Base-by-base conservation (phyloP, 371 early-diverging fungal species). In the Polyrhizophydium stewartii region DNA sequence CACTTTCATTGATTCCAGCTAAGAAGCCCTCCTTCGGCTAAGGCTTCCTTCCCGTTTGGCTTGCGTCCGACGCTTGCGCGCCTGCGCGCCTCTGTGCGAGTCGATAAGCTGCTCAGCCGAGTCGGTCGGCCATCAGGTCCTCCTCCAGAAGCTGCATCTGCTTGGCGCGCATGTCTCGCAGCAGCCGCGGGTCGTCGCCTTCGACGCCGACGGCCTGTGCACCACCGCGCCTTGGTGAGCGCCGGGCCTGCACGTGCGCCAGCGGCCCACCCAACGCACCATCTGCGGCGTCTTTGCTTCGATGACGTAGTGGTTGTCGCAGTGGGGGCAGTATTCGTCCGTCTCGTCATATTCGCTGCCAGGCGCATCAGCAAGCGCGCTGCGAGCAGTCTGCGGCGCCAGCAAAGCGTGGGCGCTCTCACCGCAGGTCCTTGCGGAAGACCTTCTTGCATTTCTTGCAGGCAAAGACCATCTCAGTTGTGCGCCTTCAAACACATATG, bases 381-480 rank as follows among this genome's bases (percentile, higher is more conserved):
- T 45, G 24, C 24, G 6, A 45, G 45, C 45, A n/a, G n/a, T 43
- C 16, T 43, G 17, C 43, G 43, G 43, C 16, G 9, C 3, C 49
- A 47, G 10, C 49, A 25, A 53, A 3, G 25, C 10, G 32, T 53
- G 24, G 7, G 35, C 16, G n/a, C 21, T 33, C 56, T 25, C 70
- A 89, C 89, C 68, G 76, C 83, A 93, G 81, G 67, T 95, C 89
- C 69, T 97, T 97, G 67, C 97, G 83, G 67, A 97, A 97, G 3
- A 86, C 89, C 77, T 96, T 97, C 79, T 91, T 94, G 77, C 97
- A 97, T 71, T 96, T 96, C 73, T 97, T 97, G 76, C 98, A 97
- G 7, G 92, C 92, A 78, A 97, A 93, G 1, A 92, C 87, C 92
- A 97, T 92, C 72, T 97, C 98, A 56, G 76, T 75, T 6, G 92